Evolutionary conservation across 805 yeast species (phyloP).

Genomic region (Spathaspora sp.): DNA sequence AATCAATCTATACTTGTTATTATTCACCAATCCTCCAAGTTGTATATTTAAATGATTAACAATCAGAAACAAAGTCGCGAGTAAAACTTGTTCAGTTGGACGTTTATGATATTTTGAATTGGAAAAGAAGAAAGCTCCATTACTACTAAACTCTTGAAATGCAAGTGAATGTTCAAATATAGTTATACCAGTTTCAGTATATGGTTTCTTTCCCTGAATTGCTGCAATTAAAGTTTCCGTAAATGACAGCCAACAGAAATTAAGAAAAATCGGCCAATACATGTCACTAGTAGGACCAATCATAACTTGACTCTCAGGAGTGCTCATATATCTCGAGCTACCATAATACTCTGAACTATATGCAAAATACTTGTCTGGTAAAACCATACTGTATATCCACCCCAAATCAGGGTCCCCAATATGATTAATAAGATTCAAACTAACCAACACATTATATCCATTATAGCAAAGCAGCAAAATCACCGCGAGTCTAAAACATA

Average conservation of each 20-base stretch:
- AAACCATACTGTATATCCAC: conserved; percentile 10
- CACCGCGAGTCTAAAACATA: conserved; percentile 25
- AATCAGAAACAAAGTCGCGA: conserved; percentile 53
- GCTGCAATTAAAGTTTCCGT: conserved; percentile 63
- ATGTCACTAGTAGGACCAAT: conserved; percentile 50
- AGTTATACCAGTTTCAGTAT: conserved; percentile 65
- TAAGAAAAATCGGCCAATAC: conserved; percentile 56
- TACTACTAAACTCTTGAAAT: conserved; percentile 62
- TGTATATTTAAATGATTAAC: conserved; percentile 61
- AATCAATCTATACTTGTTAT: conserved; percentile 53
- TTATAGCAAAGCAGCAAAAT: conserved; percentile 22
- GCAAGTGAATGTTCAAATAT: conserved; percentile 74
- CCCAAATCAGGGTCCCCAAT: conserved; percentile 8
- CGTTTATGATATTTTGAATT: conserved; percentile 17
- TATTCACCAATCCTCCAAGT: conserved; percentile 52
- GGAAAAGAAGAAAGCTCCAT: conserved; percentile 25
- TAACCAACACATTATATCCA: conserved; percentile 25
- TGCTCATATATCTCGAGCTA: conserved; percentile 25
- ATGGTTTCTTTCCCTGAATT: conserved; percentile 51
- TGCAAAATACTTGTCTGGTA: conserved; percentile 17
- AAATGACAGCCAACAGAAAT: conserved; percentile 59
- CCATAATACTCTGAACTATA: conserved; percentile 20
- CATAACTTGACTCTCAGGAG: conserved; percentile 23
- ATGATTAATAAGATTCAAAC: conserved; percentile 23
- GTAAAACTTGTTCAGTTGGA: conserved; percentile 52